Evolutionary conservation across 2,329 filamentous ascomycete species (phyloP).

Genomic region (Colletotrichum spaethianum): DNA sequence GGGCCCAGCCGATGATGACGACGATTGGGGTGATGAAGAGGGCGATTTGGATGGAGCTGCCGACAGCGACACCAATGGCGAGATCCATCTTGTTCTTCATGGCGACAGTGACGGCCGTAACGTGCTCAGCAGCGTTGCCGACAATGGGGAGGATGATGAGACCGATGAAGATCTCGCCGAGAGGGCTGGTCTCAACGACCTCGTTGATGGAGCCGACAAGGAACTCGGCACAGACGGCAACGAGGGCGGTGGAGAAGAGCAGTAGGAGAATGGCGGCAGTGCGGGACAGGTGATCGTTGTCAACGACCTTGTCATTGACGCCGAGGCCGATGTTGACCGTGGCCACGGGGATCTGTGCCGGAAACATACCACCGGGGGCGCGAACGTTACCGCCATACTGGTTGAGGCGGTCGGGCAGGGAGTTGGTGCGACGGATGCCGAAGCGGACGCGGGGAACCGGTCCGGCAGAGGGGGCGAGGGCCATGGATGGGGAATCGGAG

Average conservation of each 20-base stretch:
- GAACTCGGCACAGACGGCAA: constrained; percentile 79
- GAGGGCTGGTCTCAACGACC: constrained; percentile 67
- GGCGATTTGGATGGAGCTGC: constrained; percentile 80
- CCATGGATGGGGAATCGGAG: constrained; percentile 41
- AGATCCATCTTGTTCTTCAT: constrained; percentile 84
- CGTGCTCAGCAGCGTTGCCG: constrained; percentile 81
- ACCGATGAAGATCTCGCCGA: constrained; percentile 79
- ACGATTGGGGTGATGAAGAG: constrained; percentile 79
- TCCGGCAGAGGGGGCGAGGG: constrained; percentile 49
- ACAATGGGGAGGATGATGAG: constrained; percentile 81
- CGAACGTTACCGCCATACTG: constrained; percentile 53
- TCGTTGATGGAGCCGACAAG: constrained; percentile 78
- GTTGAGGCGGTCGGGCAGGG: constrained; percentile 78
- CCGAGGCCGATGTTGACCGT: constrained; percentile 50
- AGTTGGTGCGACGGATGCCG: constrained; percentile 81
- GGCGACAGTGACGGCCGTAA: constrained; percentile 79
- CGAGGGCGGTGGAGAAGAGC: constrained; percentile 74
- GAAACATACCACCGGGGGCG: constrained; percentile 65
- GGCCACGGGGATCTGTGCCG: constrained; percentile 60
- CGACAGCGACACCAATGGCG: constrained; percentile 79
- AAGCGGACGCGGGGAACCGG: constrained; percentile 71
- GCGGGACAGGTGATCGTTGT: constrained; percentile 66
- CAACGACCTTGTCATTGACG: constrained; percentile 48
- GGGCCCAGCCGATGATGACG: constrained; percentile 80
- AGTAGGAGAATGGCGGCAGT: constrained; percentile 73